phyloP scores from a whole-genome alignment of 495 filamentous ascomycete species.

The Hypoxylon lenormandii region DNA sequence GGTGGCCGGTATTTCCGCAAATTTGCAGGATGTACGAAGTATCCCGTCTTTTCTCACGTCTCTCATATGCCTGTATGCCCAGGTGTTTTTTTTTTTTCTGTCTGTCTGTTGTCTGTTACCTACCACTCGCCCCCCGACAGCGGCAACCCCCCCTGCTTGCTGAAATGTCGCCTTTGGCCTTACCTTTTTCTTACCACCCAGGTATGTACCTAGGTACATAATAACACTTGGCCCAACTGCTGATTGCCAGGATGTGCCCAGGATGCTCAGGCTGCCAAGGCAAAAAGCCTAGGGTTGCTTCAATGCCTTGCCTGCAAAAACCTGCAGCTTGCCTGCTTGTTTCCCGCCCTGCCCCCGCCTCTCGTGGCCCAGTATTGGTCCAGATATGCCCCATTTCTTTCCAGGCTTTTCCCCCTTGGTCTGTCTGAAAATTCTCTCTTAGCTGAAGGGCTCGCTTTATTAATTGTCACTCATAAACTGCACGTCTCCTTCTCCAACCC shows the following conservation, averaged over 20 bases:
- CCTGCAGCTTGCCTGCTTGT: slow-evolving; percentile 15
- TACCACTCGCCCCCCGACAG: slow-evolving; percentile 37
- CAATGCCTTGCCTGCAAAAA: slow-evolving; percentile 4
- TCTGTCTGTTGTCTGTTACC: background rate
- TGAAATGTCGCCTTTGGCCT: slow-evolving; percentile 3
- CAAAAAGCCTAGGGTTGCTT: background rate
- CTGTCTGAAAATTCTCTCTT: slow-evolving; percentile 26
- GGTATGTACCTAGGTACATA: background rate
- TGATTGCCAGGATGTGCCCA: too few relatives aligned
- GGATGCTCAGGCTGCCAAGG: too few relatives aligned
- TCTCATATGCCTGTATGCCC: too few relatives aligned
- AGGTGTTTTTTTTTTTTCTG: too few relatives aligned
- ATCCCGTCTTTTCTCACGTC: background rate
- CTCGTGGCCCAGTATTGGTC: too few relatives aligned
- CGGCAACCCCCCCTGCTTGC: slow-evolving; percentile 37
- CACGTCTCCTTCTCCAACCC: slow-evolving; percentile 32
- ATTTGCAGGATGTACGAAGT: slow-evolving; percentile 36
- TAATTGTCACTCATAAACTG: slow-evolving; percentile 43
- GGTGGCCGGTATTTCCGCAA: slow-evolving; percentile 54
- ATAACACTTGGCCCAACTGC: too few relatives aligned
- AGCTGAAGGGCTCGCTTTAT: slow-evolving; percentile 34
- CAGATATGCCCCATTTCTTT: slow-evolving; percentile 27
- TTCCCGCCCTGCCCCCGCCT: slow-evolving; percentile 1
- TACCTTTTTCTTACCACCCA: background rate
- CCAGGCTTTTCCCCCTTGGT: slow-evolving; percentile 32